Conservation (phyloP, 2,329 filamentous ascomycete genomes). For the Catunica adiposa region DNA sequence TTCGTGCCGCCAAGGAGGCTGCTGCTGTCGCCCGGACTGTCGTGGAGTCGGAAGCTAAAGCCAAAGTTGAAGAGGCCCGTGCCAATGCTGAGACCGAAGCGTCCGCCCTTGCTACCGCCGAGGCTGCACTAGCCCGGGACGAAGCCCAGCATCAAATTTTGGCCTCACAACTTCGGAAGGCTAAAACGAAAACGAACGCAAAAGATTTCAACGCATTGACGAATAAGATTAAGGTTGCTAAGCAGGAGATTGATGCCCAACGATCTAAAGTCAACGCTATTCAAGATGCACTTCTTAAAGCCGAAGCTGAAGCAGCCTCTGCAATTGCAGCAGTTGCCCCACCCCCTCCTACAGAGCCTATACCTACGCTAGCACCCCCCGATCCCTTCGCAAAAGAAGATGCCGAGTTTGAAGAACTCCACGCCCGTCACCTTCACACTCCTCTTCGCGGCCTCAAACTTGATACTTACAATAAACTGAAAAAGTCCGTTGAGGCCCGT, state of each 20-base stretch:
- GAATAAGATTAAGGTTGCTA: background rate
- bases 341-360: background rate
- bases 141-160: conserved; percentile 6
- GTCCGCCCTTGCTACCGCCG: background rate
- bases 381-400: conserved; percentile 26
- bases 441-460: conserved; percentile 14
- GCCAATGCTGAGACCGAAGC: background rate
- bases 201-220: conserved; percentile 5
- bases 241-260: background rate
- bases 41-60: conserved; percentile 2
- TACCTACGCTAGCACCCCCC: no score
- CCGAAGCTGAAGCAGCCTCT: conserved; percentile 3
- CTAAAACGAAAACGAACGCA: background rate
- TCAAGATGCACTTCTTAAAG: conserved; percentile 2
- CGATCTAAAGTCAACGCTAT: background rate
- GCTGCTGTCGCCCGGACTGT: conserved; percentile 2
- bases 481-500: conserved; percentile 3
- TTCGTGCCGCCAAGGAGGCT: conserved; percentile 4
- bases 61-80: conserved; percentile 1
- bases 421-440: conserved; percentile 24
- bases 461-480: conserved; percentile 12
- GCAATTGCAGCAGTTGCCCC: background rate
- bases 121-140: conserved; percentile 1
- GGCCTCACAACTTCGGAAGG: background rate
- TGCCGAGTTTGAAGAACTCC: conserved; percentile 37